A percentile compares a stretch with the other conserved stretches of the same genome.
Evolutionary conservation across 2,329 filamentous ascomycete genomes (phyloP).

Genomic region (Fusarium dimerum): DNA sequence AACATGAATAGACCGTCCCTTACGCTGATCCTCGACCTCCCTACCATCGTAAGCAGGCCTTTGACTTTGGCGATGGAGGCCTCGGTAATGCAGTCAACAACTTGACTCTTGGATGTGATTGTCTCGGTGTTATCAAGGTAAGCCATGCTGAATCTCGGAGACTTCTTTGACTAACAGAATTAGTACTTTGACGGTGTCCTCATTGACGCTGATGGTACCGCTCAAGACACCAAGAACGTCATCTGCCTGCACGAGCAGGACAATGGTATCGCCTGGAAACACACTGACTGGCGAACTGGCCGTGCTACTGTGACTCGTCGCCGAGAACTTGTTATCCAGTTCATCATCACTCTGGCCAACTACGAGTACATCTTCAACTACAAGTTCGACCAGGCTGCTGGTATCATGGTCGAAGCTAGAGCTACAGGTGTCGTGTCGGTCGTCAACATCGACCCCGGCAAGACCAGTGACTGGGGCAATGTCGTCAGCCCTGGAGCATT

Average conservation of each 20-base stretch:
- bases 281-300: constrained; percentile 56
- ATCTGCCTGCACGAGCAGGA: constrained; percentile 35
- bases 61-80: constrained; percentile 71
- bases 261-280: constrained; percentile 59
- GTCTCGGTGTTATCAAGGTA: constrained; percentile 58
- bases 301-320: constrained; percentile 53
- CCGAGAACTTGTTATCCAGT: constrained; percentile 58
- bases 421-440: constrained; percentile 43
- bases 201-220: constrained; percentile 28
- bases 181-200: constrained; percentile 40
- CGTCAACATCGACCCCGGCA: constrained; percentile 53
- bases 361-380: constrained; percentile 52
- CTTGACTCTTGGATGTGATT: constrained; percentile 61
- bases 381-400: constrained; percentile 52
- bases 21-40: constrained; percentile 66
- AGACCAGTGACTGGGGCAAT: constrained; percentile 54
- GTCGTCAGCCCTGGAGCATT: constrained; percentile 59
- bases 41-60: constrained; percentile 66
- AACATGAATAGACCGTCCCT: constrained; percentile 46
- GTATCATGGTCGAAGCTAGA: constrained; percentile 27
- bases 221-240: constrained; percentile 47
- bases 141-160: constrained; percentile 59
- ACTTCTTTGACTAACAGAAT: constrained; percentile 57
- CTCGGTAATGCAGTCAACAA: constrained; percentile 71
- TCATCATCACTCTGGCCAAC: constrained; percentile 60